Percentiles rank a stretch among this genome's conserved stretches.
Conservation (phyloP, 371 early-diverging fungal genomes). For the Mucor velutinosus region DNA sequence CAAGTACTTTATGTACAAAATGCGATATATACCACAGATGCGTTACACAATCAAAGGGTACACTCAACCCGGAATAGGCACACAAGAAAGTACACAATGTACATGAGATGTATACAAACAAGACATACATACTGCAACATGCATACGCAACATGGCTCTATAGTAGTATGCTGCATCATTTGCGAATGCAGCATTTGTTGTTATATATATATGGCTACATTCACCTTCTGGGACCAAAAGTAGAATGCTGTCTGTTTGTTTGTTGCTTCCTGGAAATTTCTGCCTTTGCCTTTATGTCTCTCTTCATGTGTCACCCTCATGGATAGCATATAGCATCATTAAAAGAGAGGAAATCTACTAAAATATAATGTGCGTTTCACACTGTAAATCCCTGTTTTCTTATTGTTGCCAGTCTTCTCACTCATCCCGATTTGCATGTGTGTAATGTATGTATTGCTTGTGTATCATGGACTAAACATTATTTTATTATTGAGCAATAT, state of each 20-base stretch:
- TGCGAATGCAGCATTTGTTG: neutral
- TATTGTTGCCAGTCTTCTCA: neutral
- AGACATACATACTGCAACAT: neutral
- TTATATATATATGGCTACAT: neutral
- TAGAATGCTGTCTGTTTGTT: neutral
- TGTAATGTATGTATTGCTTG: neutral
- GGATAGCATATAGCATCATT: neutral
- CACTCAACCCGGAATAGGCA: neutral
- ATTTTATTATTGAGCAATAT: conserved; percentile 19
- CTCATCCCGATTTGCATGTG: neutral
- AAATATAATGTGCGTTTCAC: neutral
- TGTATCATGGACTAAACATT: neutral
- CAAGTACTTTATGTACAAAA: no score
- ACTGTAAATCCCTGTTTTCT: neutral
- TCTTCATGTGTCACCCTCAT: neutral
- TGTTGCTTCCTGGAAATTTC: neutral
- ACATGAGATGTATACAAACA: neutral
- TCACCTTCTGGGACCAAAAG: neutral
- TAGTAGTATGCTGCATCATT: neutral
- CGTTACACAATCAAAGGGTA: neutral
- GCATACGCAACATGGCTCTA: neutral
- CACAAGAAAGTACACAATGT: neutral
- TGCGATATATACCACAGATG: neutral
- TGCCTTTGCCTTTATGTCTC: neutral
- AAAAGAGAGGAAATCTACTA: neutral